These are phyloP conservation scores for Scutellaria galericulata DNA, from an alignment of 257 asterid species.

Conservation along the genomic window DNA sequence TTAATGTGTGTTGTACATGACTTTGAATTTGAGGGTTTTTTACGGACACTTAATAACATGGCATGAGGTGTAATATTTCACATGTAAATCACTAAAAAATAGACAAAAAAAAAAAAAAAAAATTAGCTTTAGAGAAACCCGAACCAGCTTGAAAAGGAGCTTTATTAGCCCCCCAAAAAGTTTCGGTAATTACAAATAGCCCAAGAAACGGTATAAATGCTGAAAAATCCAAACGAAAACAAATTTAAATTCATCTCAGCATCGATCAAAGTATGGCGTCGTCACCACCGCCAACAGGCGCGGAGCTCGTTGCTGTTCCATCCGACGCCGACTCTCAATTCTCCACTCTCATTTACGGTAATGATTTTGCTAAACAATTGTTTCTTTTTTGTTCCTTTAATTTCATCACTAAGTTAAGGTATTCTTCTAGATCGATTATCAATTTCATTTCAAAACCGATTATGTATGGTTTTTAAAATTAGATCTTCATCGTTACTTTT, in stretches of 20 bases:
- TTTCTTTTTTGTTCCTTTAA: neutral
- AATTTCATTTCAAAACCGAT: neutral
- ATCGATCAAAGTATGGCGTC: conserved; percentile 46
- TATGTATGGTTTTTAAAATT: too few relatives aligned
- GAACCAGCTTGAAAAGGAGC: too few relatives aligned
- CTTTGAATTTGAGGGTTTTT: too few relatives aligned
- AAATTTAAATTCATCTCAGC: conserved; percentile 26
- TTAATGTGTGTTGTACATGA: too few relatives aligned
- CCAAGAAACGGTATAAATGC: conserved; percentile 14
- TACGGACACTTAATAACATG: too few relatives aligned
- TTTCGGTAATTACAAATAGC: conserved; percentile 5
- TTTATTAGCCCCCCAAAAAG: too few relatives aligned
- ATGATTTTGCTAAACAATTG: conserved; percentile 22
- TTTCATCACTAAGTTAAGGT: neutral
- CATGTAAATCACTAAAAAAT: too few relatives aligned
- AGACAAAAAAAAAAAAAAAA: too few relatives aligned
- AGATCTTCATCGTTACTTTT: too few relatives aligned
- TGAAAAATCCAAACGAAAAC: neutral
- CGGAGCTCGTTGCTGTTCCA: conserved; percentile 41
- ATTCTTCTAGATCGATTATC: conserved; percentile 18
- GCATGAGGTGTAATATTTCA: too few relatives aligned
- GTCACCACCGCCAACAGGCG: conserved; percentile 50
- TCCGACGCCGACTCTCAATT: conserved; percentile 65
- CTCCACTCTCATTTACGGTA: conserved; percentile 72
- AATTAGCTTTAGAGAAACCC: too few relatives aligned